These are phyloP conservation scores for Cercophora newfieldiana DNA, from an alignment of 495 filamentous ascomycete genomes.

Conservation along the genomic window DNA sequence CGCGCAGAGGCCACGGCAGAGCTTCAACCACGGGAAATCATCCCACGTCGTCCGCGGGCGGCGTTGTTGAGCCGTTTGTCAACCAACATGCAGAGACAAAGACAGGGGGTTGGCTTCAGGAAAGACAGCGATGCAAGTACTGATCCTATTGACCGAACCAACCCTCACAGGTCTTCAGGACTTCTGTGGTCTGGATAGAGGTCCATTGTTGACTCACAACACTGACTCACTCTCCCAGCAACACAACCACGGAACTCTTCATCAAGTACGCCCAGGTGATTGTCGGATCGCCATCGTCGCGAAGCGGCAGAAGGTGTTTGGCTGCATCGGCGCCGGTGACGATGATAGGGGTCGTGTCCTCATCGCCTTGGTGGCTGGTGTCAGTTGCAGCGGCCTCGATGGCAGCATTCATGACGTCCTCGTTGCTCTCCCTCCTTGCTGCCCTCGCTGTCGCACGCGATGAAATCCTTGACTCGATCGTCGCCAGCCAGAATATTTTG, in stretches of 20 bases:
- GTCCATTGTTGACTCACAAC: too few species aligned
- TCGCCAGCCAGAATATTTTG: conserved; percentile 44
- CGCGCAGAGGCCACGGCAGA: not conserved
- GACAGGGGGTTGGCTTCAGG: not conserved
- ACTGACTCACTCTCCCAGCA: too few species aligned
- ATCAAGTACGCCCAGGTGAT: too few species aligned
- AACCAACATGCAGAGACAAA: not conserved
- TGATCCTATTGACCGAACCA: too few species aligned
- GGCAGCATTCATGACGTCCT: conserved; percentile 37
- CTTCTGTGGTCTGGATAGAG: too few species aligned
- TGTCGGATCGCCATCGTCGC: conserved; percentile 47
- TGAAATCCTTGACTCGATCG: conserved; percentile 54
- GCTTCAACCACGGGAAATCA: not conserved
- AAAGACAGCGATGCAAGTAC: too few species aligned
- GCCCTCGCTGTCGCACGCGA: conserved; percentile 53
- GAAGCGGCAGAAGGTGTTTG: conserved; percentile 39
- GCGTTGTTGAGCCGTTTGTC: not conserved
- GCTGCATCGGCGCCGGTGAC: conserved; percentile 28
- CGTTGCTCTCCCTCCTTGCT: conserved; percentile 45
- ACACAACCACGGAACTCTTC: too few species aligned
- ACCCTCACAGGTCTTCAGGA: too few species aligned
- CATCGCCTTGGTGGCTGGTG: conserved; percentile 25
- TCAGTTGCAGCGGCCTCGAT: too few species aligned
- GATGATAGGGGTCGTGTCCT: conserved; percentile 36
- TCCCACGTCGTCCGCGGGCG: not conserved